Evolutionary conservation across 164 flowering plant species (phyloP).

Genomic region (Taxillus chinensis): DNA sequence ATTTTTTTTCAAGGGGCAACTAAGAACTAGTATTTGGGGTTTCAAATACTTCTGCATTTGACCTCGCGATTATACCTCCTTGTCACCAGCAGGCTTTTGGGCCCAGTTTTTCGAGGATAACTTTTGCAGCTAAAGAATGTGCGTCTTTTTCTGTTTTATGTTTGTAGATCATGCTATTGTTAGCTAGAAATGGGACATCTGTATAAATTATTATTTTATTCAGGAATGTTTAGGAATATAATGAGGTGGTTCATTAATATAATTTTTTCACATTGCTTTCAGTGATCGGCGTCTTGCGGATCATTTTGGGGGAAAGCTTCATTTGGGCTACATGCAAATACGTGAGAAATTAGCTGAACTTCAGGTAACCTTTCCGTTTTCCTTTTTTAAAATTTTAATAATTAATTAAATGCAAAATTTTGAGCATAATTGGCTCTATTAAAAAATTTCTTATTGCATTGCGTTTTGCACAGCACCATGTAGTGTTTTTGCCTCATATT

Average conservation of each 20-base stretch:
- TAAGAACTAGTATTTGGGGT: slow-evolving; percentile 49
- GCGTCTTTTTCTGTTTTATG: slow-evolving; percentile 84
- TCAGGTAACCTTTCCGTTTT: slow-evolving; percentile 41
- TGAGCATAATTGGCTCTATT: too few relatives aligned
- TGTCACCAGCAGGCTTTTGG: slow-evolving; percentile 99
- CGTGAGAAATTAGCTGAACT: slow-evolving; percentile 90
- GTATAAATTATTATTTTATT: not conserved
- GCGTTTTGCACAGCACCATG: too few relatives aligned
- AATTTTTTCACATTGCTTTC: slow-evolving; percentile 18
- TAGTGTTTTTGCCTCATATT: too few relatives aligned
- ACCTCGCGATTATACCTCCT: slow-evolving; percentile 85
- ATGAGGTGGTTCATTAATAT: slow-evolving; percentile 7
- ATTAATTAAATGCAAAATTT: too few relatives aligned
- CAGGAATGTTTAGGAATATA: not conserved
- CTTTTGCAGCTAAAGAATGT: slow-evolving; percentile 99
- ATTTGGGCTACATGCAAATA: slow-evolving; percentile 91
- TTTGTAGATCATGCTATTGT: slow-evolving; percentile 47
- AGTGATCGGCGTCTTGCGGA: slow-evolving; percentile 99
- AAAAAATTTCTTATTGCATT: too few relatives aligned
- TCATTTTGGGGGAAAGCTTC: slow-evolving; percentile 99
- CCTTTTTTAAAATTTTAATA: too few relatives aligned
- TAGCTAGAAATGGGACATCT: slow-evolving; percentile 22
- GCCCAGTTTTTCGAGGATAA: slow-evolving; percentile 98
- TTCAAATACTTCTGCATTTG: slow-evolving; percentile 80
- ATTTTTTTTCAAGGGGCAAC: slow-evolving; percentile 17